Percentiles rank a stretch among this genome's conserved stretches.
phyloP scores from a whole-genome alignment of 1,139 yeast species.

The Hyphopichia khmerensis region DNA sequence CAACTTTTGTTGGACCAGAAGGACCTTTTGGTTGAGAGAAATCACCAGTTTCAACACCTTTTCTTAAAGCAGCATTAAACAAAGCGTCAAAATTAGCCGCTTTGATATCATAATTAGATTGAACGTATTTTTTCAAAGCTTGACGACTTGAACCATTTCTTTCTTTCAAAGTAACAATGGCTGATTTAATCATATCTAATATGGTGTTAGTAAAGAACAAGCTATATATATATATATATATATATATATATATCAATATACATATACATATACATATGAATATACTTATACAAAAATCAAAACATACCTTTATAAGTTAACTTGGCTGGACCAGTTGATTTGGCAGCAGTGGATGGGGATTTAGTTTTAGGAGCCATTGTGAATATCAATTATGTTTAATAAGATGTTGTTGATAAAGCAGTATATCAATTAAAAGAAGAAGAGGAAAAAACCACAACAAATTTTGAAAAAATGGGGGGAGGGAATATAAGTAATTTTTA shows the following conservation, averaged over 20 bases:
- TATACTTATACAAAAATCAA: constrained; percentile 29
- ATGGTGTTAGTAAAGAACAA: too few relatives aligned
- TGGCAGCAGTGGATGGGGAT: constrained; percentile 16
- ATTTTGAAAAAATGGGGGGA: constrained; percentile 8
- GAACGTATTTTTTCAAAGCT: constrained; percentile 73
- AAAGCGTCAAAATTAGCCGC: constrained; percentile 69
- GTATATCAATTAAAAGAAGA: constrained; percentile 2
- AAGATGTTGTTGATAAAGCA: too few relatives aligned
- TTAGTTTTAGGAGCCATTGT: constrained; percentile 28
- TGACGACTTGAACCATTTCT: constrained; percentile 83
- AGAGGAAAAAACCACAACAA: constrained; percentile 5
- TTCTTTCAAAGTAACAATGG: constrained; percentile 69
- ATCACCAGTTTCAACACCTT: constrained; percentile 76
- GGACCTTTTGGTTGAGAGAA: constrained; percentile 89
- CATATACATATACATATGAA: too few relatives aligned
- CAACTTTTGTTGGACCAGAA: constrained; percentile 69
- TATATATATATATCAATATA: too few relatives aligned
- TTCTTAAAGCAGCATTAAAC: constrained; percentile 77
- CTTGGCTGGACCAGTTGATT: constrained; percentile 34
- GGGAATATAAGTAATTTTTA: constrained; percentile 1
- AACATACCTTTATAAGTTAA: constrained; percentile 55
- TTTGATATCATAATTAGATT: constrained; percentile 57
- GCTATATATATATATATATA: too few relatives aligned
- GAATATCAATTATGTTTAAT: too few relatives aligned
- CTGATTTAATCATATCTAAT: constrained; percentile 74